These are phyloP conservation scores for Nemania abortiva DNA, from an alignment of 2,329 filamentous ascomycete genomes.

Conservation along the genomic window DNA sequence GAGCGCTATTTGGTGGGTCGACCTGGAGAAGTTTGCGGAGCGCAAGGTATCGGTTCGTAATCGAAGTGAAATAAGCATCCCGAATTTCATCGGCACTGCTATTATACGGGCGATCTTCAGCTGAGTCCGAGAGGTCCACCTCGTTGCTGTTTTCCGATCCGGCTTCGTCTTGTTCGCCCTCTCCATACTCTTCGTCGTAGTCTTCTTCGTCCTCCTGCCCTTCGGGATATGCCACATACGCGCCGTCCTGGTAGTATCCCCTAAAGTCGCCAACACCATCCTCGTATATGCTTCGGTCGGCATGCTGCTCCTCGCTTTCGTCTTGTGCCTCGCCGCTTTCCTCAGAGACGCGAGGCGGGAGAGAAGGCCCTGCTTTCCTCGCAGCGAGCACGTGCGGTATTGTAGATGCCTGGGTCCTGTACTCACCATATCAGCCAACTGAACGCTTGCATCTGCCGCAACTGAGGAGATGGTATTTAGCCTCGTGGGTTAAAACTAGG, in stretches of 20 bases:
- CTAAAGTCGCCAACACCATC: slow-evolving; percentile 64
- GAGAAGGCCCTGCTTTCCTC: slow-evolving; percentile 65
- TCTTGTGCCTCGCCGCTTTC: slow-evolving; percentile 41
- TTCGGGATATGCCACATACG: slow-evolving; percentile 74
- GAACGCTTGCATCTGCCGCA: slow-evolving; percentile 42
- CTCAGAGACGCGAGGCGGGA: slow-evolving; percentile 55
- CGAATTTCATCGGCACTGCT: slow-evolving; percentile 61
- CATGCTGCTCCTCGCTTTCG: slow-evolving; percentile 47
- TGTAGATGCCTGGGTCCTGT: slow-evolving; percentile 78
- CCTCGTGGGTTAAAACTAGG: slow-evolving; percentile 33
- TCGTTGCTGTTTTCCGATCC: slow-evolving; percentile 47
- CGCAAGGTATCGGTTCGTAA: slow-evolving; percentile 73
- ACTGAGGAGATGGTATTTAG: slow-evolving; percentile 44
- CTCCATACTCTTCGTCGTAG: slow-evolving; percentile 47
- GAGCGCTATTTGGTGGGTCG: slow-evolving; percentile 63
- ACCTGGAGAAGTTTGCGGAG: slow-evolving; percentile 73
- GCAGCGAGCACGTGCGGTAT: slow-evolving; percentile 80
- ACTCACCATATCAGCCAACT: slow-evolving; percentile 64
- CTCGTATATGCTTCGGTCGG: slow-evolving; percentile 61
- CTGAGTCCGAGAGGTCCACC: slow-evolving; percentile 45
- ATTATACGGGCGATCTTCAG: slow-evolving; percentile 47
- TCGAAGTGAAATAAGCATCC: slow-evolving; percentile 74
- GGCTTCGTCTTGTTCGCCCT: slow-evolving; percentile 49
- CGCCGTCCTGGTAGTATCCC: slow-evolving; percentile 81
- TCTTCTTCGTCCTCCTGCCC: slow-evolving; percentile 44